Evolutionary conservation across 495 filamentous ascomycete genomes (phyloP), one percentile per base, ranked within the genome.

Genomic region (Penicillium parvum): DNA sequence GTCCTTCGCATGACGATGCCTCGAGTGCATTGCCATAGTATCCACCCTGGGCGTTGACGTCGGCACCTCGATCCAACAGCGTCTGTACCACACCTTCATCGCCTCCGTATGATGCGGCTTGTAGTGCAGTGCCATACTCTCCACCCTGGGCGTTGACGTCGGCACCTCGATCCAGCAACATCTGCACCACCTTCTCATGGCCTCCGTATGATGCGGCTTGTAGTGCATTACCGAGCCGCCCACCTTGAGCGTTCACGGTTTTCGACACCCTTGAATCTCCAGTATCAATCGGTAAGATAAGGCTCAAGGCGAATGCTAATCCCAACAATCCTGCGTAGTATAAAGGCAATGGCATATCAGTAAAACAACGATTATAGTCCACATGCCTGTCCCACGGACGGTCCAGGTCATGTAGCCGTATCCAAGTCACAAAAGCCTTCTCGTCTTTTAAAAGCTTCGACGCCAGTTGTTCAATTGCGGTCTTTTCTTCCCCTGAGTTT

Each of bases 131-230:
- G 5, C 34, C 45, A 21, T 10, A 38, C 0, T 12, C 0, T 32
- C 37, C 29, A 11, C 30, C 39, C 20, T 49, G 43, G 19, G 43
- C 51, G n/a, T 65, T 58, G n/a, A 53, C 23, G 33, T 60, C 40
- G 4, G 49, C 48, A 25, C 50, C 58, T 25, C 37, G 22, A 18
- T 55, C 59, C 11, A 62, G 30, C 7, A 63, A 45, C 14, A 39
- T 41, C 12, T 57, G 50, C 8, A 60, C 59, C 11, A 59, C 32
- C 18, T 40, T 32, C 7, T 34, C 29, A 28, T 58, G 33, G 20
- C 50, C 53, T 14, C 14, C 12, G 4, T 0, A n/a, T 39, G 47
- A 45, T 32, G 57, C 54, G 17, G 47, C 47, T 19, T 50, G 50
- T 2, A 58, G 45, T 18, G 48, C 47, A 43, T 41, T 47, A 19